Evolutionary conservation across 1,139 yeast genomes (phyloP).

Genomic region (Debaryomyces sp.): DNA sequence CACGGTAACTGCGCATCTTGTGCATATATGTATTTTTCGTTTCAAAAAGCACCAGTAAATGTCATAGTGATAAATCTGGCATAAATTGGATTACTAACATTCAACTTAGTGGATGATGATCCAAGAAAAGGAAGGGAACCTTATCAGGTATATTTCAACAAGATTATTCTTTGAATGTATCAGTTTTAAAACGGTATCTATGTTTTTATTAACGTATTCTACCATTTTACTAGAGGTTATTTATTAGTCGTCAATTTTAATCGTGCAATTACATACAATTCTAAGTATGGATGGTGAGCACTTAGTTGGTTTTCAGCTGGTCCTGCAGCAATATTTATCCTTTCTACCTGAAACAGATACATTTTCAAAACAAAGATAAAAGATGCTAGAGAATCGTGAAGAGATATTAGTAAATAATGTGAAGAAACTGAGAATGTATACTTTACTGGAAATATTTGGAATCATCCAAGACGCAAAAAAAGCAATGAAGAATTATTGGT

Average conservation of each 20-base stretch:
- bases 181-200: background rate
- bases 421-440: slow-evolving; percentile 11
- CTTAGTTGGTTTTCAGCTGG: slow-evolving; percentile 49
- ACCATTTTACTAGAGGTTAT: slow-evolving; percentile 42
- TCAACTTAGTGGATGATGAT: slow-evolving; percentile 51
- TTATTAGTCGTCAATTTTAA: slow-evolving; percentile 64
- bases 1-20: slow-evolving; percentile 70
- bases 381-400: slow-evolving; percentile 11
- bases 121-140: slow-evolving; percentile 61
- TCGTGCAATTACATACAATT: slow-evolving; percentile 49
- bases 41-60: too few relatives aligned
- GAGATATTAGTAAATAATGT: slow-evolving; percentile 15
- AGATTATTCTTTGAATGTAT: slow-evolving; percentile 55
- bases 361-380: slow-evolving; percentile 28
- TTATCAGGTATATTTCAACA: slow-evolving; percentile 70
- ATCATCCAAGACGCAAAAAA: slow-evolving; percentile 25
- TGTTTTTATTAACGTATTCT: too few relatives aligned
- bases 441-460: slow-evolving; percentile 14
- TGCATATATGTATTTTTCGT: slow-evolving; percentile 31
- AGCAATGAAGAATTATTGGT: slow-evolving; percentile 40
- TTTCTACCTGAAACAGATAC: slow-evolving; percentile 42
- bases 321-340: slow-evolving; percentile 38
- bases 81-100: background rate
- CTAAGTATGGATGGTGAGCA: slow-evolving; percentile 41
- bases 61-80: background rate